Base-by-base conservation (phyloP, 2,329 filamentous ascomycete species). In the Colletotrichum paranaense region DNA sequence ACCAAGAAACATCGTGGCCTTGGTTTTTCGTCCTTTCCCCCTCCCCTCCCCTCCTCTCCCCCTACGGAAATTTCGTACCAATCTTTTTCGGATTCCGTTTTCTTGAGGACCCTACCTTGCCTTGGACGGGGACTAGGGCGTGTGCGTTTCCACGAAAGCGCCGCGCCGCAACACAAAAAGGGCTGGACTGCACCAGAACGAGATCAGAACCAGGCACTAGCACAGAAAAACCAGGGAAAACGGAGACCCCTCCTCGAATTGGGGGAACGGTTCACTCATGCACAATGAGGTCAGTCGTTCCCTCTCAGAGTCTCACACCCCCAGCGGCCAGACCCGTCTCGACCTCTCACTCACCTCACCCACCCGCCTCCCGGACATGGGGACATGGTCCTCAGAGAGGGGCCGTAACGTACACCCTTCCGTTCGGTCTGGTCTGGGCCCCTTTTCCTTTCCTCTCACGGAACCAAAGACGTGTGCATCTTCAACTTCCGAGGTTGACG, bases 261-360 rank as follows among this genome's bases (percentile, higher is more conserved):
- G 49, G 57, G 26, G 19, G 24, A 55, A 72, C 69, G 69, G 65
- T 64, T 32, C 5, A n/a, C 19, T 22, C 58, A 68, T 68, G 69
- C 65, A 72, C 69, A 42, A 68, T 72, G 69, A 72, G 57, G 49
- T 72, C 69, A 70, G 52, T 42, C 35, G 19, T 24, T 60, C 49
- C 35, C 35, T 38, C 35, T 42, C 35, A 42, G 11, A 35, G 38
- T 42, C 38, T 42, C 38, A 42, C 38, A 14, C 38, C 38, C 38
- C 38, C 32, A 35, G 14, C 14, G 38, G 38, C 38, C 14, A 42
- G 38, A 16, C 24, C 35, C 55, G 38, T 14, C 53, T 35, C n/a
- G 28, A 62, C 24, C 26, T 19, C 6, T 63, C 38, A 68, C 38
- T 72, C 38, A 68, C 68, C 68, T 72, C 68, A 72, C 68, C 68